These are phyloP conservation scores for Aspergillus piperis DNA, from an alignment of 2,329 filamentous ascomycete species.

Conservation along the genomic window DNA sequence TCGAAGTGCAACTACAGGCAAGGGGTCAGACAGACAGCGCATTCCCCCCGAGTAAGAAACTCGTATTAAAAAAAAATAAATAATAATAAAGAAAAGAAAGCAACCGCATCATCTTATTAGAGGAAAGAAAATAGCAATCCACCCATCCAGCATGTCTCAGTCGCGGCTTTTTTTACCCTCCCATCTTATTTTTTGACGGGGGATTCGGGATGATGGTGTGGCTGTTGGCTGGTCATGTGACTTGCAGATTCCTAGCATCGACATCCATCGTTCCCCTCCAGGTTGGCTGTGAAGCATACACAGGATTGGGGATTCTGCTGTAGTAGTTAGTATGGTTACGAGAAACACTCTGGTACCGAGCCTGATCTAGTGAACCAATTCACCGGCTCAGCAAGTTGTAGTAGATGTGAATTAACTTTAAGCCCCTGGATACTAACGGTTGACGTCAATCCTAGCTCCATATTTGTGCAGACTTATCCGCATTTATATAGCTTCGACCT, in stretches of 20 bases:
- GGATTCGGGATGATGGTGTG: not conserved
- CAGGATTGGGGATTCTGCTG: not conserved
- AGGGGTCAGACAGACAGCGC: not conserved
- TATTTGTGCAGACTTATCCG: slow-evolving; percentile 3
- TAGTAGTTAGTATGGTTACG: not conserved
- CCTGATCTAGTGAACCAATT: not conserved
- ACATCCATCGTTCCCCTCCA: not conserved
- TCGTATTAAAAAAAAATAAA: not conserved
- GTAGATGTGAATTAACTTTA: slow-evolving; percentile 1
- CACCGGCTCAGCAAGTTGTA: not conserved
- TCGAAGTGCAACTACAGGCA: slow-evolving; percentile 1
- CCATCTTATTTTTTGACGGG: not conserved
- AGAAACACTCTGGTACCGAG: not conserved
- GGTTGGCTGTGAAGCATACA: not conserved
- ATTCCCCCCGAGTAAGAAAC: not conserved
- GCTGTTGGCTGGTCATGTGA: not conserved
- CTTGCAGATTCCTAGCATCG: not conserved
- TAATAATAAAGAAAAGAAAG: not conserved
- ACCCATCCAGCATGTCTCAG: not conserved
- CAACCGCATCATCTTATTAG: not conserved
- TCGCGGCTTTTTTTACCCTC: not conserved
- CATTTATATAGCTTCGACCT: not conserved
- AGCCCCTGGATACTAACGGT: not conserved
- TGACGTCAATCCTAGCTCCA: slow-evolving; percentile 2
- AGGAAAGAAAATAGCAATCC: not conserved